Conservation (phyloP, 164 flowering plant species). For the Saururus chinensis region DNA sequence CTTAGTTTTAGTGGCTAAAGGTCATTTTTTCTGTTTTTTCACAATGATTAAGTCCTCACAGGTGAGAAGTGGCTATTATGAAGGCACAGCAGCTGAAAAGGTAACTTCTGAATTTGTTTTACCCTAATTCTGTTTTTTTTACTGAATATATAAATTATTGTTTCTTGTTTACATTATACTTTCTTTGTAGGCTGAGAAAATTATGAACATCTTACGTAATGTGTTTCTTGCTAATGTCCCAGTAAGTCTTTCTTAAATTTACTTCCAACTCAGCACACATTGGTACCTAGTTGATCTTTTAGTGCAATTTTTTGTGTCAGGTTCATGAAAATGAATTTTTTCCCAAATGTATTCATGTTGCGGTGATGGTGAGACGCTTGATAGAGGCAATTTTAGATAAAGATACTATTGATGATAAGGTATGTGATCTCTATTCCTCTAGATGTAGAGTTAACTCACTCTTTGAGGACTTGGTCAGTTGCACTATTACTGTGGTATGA, state of each 20-base stretch:
- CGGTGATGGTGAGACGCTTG: conserved; percentile 91
- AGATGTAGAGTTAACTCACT: background rate
- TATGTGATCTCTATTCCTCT: conserved; percentile 7
- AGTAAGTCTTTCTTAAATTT: conserved; percentile 27
- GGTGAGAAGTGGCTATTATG: conserved; percentile 9
- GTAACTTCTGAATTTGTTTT: background rate
- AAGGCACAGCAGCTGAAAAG: background rate
- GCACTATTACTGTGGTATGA: background rate
- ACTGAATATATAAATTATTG: background rate
- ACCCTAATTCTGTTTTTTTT: too few species aligned
- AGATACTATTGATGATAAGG: conserved; percentile 96
- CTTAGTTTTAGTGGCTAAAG: too few species aligned
- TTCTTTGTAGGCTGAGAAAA: conserved; percentile 42
- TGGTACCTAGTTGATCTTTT: background rate
- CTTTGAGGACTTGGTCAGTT: background rate
- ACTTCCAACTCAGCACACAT: background rate
- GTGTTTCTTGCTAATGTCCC: conserved; percentile 80
- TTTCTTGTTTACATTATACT: background rate
- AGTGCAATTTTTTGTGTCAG: conserved; percentile 18
- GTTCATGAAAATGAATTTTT: conserved; percentile 48
- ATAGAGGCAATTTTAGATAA: conserved; percentile 78
- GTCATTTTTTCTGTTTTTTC: too few species aligned
- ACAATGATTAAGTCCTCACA: conserved; percentile 1
- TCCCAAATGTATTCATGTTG: conserved; percentile 86
- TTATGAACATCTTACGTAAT: conserved; percentile 44